Evolutionary conservation across 176 grass and related monocot species (phyloP).

Genomic region (Oryza brachyantha): DNA sequence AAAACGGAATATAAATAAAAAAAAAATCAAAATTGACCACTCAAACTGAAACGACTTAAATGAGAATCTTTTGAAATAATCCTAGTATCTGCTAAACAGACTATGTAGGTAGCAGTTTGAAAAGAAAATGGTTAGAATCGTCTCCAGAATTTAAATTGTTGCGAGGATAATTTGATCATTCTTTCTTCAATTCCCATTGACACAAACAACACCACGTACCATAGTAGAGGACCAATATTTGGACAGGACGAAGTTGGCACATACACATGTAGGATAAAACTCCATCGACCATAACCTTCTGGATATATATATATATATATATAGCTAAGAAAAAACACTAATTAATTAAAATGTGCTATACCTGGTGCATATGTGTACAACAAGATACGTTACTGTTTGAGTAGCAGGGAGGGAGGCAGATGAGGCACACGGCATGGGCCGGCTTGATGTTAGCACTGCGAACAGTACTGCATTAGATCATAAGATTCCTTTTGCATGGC

Average conservation of each 20-base stretch:
- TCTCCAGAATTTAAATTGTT: not conserved
- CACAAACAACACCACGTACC: not conserved
- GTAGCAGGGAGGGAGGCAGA: conserved; percentile 24
- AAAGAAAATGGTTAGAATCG: too few relatives aligned
- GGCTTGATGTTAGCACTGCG: not conserved
- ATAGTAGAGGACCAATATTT: not conserved
- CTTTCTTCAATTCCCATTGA: not conserved
- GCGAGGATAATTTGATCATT: too few relatives aligned
- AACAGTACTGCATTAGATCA: conserved; percentile 15
- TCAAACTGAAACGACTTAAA: too few relatives aligned
- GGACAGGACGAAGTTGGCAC: not conserved
- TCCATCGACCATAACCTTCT: not conserved
- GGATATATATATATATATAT: too few relatives aligned
- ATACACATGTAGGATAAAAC: not conserved
- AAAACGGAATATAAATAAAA: too few relatives aligned
- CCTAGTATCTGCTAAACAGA: too few relatives aligned
- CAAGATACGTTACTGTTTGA: not conserved
- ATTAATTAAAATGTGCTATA: not conserved
- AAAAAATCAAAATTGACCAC: too few relatives aligned
- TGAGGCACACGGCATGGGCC: conserved; percentile 31
- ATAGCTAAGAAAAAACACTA: too few relatives aligned
- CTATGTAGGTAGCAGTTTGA: too few relatives aligned
- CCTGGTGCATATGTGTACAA: not conserved
- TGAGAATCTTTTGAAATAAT: too few relatives aligned
- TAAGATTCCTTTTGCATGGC: conserved; percentile 57